Evolutionary conservation across 805 yeast genomes (phyloP), one percentile per base, ranked within the genome.

Genomic region (Ogataea dorogensis): DNA sequence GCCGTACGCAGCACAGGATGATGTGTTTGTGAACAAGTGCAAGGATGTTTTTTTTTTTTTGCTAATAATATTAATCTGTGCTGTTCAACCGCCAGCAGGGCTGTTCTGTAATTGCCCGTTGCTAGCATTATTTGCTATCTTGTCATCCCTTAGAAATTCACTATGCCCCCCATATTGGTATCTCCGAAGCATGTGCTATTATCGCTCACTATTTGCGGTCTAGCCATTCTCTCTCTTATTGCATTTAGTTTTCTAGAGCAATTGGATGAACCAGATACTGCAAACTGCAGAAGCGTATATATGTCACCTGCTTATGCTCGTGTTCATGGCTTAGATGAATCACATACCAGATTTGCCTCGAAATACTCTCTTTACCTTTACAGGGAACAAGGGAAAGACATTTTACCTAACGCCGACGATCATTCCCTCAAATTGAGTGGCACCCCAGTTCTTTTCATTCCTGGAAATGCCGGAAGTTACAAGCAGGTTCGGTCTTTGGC

Each of bases 381-480:
- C 60, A 64, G 97, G 36, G 98, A 94, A 53, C 94, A 86, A 44
- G 82, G 78, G 0, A 67, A 64, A 46, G 91, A 83, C 53, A 54
- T 54, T 3, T 55, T 70, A 4, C 91, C 95, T 0, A 61, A 52
- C 46, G 39, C 29, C 17, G 63, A 71, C 19, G 31, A 38, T 2
- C 41, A 43, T 11, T 28, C 46, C 5, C 44, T 58, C 8, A 41
- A 49, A 19, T 46, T 73, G 13, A 70, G 67, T 36, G 98, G 98
- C 0, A 73, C 85, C 1, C 99, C 99, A 0, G 88, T 87, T 1
- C 64, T 93, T 11, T 93, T 93, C 59, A 83, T 94, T 25, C 98
- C 98, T 1, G 99, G 99, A 0, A 93, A 94, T 56, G 98, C 98
- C 0, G 99, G 99, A 1, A 81, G 94, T 38, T 88, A 77, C 58